Evolutionary conservation across 2,329 filamentous ascomycete species (phyloP).

Genomic region (Colletotrichum gigasporum): DNA sequence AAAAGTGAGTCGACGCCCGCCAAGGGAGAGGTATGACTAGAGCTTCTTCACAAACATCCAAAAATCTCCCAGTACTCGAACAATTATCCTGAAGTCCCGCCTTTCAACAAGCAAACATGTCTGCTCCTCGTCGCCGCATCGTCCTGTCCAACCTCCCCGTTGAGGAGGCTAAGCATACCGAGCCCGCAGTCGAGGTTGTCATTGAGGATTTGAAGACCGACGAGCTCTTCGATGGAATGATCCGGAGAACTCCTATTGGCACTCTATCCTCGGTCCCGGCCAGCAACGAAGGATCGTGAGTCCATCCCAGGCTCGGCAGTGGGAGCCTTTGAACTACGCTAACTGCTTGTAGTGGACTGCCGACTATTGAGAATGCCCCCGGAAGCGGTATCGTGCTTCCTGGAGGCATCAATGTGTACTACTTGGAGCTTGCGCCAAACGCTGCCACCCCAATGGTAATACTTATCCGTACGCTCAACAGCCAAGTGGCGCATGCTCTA

Average conservation of each 20-base stretch:
- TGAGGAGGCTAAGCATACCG: neutral
- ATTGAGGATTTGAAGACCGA: neutral
- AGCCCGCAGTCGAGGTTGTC: constrained; percentile 2
- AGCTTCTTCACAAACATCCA: too few relatives aligned
- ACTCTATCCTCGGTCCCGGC: constrained; percentile 36
- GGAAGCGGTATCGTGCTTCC: constrained; percentile 9
- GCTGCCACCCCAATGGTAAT: constrained; percentile 7
- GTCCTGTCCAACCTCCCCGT: constrained; percentile 8
- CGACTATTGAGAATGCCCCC: neutral
- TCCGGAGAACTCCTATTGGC: constrained; percentile 40
- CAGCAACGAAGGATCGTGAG: neutral
- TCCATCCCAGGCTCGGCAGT: neutral
- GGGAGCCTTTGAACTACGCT: neutral
- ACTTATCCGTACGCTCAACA: neutral
- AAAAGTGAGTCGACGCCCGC: neutral
- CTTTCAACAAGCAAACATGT: too few relatives aligned
- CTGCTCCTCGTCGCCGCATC: neutral
- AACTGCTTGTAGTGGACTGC: neutral
- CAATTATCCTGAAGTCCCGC: too few relatives aligned
- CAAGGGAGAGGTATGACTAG: neutral
- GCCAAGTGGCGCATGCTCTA: neutral
- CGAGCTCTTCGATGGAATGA: neutral
- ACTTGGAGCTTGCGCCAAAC: constrained; percentile 4
- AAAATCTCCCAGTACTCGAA: neutral
- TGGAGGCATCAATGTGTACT: constrained; percentile 12